phyloP scores from a whole-genome alignment of 2,329 filamentous ascomycete species.

The Aspergillus pseudonomiae region DNA sequence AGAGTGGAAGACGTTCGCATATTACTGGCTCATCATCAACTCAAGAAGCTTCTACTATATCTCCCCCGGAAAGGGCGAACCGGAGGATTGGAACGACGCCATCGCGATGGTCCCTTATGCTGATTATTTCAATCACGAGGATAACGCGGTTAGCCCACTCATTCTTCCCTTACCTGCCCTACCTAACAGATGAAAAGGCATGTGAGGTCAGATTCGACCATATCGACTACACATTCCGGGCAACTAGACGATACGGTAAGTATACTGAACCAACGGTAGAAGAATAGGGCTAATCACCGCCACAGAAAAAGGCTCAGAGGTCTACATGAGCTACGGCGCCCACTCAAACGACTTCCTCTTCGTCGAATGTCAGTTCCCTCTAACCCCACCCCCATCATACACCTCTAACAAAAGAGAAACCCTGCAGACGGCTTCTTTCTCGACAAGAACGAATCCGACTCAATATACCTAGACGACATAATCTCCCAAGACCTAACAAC shows the following conservation, averaged over 20 bases:
- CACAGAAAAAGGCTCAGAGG: conserved; percentile 39
- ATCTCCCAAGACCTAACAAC: conserved; percentile 29
- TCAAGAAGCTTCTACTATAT: conserved; percentile 63
- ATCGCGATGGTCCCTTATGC: conserved; percentile 45
- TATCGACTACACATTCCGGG: conserved; percentile 30
- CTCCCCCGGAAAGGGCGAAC: conserved; percentile 37
- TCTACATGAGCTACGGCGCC: conserved; percentile 43
- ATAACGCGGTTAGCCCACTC: conserved; percentile 34
- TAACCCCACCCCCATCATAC: not conserved
- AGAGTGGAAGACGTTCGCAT: conserved; percentile 47
- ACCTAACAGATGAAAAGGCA: conserved; percentile 13
- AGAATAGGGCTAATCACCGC: not conserved
- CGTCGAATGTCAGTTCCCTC: conserved; percentile 35
- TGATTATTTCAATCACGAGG: conserved; percentile 46
- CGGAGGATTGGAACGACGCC: conserved; percentile 40
- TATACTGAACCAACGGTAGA: not conserved
- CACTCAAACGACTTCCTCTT: conserved; percentile 43
- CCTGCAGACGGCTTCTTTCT: conserved; percentile 42
- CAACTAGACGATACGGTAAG: conserved; percentile 31
- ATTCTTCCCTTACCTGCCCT: not conserved
- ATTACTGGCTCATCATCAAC: conserved; percentile 62
- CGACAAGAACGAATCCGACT: conserved; percentile 37
- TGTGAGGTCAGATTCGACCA: conserved; percentile 34
- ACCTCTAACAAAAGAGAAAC: not conserved
- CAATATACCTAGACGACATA: conserved; percentile 39